Conservation (phyloP, 1,284 basidiomycete species). For the Microstroma glucosiphilum region DNA sequence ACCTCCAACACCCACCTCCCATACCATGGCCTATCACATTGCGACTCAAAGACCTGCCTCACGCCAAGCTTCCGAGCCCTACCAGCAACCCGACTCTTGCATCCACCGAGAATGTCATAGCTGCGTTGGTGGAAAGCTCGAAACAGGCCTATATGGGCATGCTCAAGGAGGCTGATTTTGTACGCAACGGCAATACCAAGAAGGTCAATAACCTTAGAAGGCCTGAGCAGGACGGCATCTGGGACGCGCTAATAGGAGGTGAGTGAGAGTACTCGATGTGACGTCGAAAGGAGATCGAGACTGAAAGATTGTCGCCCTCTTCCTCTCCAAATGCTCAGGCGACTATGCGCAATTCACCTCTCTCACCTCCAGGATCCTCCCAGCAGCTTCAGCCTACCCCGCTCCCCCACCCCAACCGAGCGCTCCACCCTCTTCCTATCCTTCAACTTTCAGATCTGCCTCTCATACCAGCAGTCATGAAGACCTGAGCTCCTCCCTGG, state of each 20-base stretch:
- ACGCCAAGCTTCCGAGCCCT: slow-evolving; percentile 21
- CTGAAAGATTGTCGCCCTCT: too few relatives aligned
- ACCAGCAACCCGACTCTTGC: background rate
- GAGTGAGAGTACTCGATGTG: slow-evolving; percentile 6
- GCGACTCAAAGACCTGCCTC: slow-evolving; percentile 29
- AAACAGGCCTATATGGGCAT: slow-evolving; percentile 33
- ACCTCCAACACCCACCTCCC: background rate
- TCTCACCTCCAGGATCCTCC: too few relatives aligned
- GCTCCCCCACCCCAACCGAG: too few relatives aligned
- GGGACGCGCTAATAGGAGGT: slow-evolving; percentile 30
- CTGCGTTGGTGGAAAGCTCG: background rate
- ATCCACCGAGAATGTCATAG: background rate
- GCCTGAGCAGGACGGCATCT: slow-evolving; percentile 38
- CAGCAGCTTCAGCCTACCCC: too few relatives aligned
- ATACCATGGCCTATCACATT: slow-evolving; percentile 33
- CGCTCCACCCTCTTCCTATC: too few relatives aligned
- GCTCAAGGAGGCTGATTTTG: slow-evolving; percentile 46
- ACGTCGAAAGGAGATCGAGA: too few relatives aligned
- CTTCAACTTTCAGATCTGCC: too few relatives aligned
- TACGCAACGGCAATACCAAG: slow-evolving; percentile 38
- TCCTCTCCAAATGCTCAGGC: too few relatives aligned
- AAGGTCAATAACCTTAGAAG: slow-evolving; percentile 34
- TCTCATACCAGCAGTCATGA: too few relatives aligned
- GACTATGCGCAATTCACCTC: too few relatives aligned
- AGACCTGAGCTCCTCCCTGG: too few relatives aligned